These are phyloP conservation scores for Pisolithus tinctorius DNA, from an alignment of 768 basidiomycete genomes.

Conservation along the genomic window DNA sequence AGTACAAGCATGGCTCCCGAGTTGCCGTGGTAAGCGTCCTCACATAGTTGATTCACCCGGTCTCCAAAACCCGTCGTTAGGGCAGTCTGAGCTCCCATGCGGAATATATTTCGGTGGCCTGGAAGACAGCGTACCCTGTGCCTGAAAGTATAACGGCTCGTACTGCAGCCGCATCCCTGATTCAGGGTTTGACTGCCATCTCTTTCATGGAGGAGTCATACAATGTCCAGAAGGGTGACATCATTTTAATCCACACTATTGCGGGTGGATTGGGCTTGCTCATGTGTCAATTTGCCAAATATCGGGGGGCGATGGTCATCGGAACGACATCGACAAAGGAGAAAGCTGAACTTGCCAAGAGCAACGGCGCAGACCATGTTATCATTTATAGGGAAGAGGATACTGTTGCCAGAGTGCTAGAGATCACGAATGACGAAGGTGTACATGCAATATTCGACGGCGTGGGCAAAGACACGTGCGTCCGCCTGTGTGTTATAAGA, in stretches of 20 bases:
- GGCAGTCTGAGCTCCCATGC: slow-evolving; percentile 49
- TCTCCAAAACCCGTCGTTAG: slow-evolving; percentile 24
- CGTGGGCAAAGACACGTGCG: slow-evolving; percentile 90
- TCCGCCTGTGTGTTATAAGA: neutral
- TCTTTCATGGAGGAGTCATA: slow-evolving; percentile 83
- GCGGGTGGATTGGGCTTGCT: slow-evolving; percentile 83
- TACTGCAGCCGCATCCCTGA: slow-evolving; percentile 56
- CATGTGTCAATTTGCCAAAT: slow-evolving; percentile 61
- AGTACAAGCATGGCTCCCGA: slow-evolving; percentile 60
- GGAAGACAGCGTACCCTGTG: slow-evolving; percentile 55
- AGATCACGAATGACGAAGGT: slow-evolving; percentile 72
- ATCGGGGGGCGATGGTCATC: slow-evolving; percentile 81
- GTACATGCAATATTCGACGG: slow-evolving; percentile 90
- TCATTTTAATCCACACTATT: slow-evolving; percentile 81
- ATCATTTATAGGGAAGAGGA: slow-evolving; percentile 75
- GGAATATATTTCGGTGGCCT: slow-evolving; percentile 64
- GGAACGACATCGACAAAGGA: slow-evolving; percentile 83
- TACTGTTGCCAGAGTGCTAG: slow-evolving; percentile 63
- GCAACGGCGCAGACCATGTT: slow-evolving; percentile 81
- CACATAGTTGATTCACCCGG: neutral
- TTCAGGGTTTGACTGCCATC: slow-evolving; percentile 76
- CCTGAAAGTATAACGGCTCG: slow-evolving; percentile 57
- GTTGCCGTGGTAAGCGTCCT: slow-evolving; percentile 59
- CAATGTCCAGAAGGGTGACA: slow-evolving; percentile 71
- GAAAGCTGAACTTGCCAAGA: slow-evolving; percentile 76